Conservation (phyloP, 331 rosid genomes). For the Erythrophleum ivorense region DNA sequence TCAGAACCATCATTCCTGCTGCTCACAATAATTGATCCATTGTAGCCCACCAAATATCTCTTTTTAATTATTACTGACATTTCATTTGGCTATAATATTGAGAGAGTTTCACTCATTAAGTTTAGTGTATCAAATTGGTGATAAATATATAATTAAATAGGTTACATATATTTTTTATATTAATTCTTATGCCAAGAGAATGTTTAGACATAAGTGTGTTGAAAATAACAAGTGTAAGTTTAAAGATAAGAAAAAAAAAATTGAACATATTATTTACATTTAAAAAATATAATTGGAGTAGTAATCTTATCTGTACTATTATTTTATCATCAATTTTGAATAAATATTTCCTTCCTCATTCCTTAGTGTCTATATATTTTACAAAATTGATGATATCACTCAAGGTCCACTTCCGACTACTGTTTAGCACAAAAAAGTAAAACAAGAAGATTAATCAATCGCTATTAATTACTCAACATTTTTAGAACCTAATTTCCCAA, state of each 20-base stretch:
- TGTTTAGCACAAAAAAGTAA: not conserved
- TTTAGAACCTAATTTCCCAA: not conserved
- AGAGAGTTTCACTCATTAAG: not conserved
- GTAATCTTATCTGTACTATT: too few species aligned
- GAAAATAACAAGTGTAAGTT: too few species aligned
- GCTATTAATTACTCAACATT: not conserved
- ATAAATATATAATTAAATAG: too few species aligned
- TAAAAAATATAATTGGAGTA: too few species aligned
- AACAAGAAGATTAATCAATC: not conserved
- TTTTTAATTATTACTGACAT: not conserved
- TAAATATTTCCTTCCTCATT: not conserved
- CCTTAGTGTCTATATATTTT: not conserved
- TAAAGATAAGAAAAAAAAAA: too few species aligned
- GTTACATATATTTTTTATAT: too few species aligned
- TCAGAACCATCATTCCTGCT: not conserved
- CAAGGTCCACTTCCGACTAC: conserved; percentile 1
- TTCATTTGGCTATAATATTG: too few species aligned
- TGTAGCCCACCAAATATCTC: not conserved
- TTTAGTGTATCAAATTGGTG: too few species aligned
- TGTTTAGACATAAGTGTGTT: too few species aligned
- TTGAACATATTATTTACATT: too few species aligned
- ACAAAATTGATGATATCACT: not conserved
- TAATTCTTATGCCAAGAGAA: too few species aligned
- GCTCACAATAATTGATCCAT: not conserved
- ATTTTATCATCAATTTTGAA: too few species aligned